Percentiles rank a stretch among this genome's conserved stretches.
These are phyloP conservation scores for Catenaria anguillulae DNA, from an alignment of 371 early-diverging fungal genomes.

Conservation along the genomic window DNA sequence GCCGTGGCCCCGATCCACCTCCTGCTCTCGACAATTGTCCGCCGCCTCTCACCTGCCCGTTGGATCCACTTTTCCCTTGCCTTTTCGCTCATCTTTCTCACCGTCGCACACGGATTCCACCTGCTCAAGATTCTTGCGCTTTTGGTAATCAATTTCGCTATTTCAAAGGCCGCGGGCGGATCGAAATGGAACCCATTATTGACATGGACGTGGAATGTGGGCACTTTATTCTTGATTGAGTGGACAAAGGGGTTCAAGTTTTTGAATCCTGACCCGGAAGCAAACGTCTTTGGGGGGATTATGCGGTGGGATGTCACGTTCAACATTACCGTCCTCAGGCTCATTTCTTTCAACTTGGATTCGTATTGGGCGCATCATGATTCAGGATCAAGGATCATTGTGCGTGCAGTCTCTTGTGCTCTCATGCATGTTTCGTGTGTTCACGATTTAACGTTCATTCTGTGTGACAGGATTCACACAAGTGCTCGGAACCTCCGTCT, in stretches of 20 bases:
- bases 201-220: constrained; percentile 65
- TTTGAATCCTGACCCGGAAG: no score
- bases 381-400: neutral
- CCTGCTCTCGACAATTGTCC: constrained; percentile 22
- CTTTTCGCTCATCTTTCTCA: constrained; percentile 45
- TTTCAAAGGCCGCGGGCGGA: constrained; percentile 36
- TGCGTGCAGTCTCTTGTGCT: no score
- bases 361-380: constrained; percentile 54
- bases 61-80: constrained; percentile 24
- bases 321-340: constrained; percentile 74
- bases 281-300: constrained; percentile 22
- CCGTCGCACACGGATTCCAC: constrained; percentile 46
- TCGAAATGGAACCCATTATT: constrained; percentile 18
- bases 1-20: constrained; percentile 34
- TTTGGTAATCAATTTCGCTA: constrained; percentile 38
- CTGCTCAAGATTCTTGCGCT: constrained; percentile 53
- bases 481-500: no score
- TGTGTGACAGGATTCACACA: neutral
- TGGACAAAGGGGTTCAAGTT: constrained; percentile 8
- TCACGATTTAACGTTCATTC: no score
- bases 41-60: constrained; percentile 19
- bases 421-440: no score
- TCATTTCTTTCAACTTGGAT: constrained; percentile 84
- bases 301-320: constrained; percentile 77
- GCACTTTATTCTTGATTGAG: constrained; percentile 55